phyloP scores from a whole-genome alignment of 2,329 filamentous ascomycete species.

The Atkinsonella hypoxylon region DNA sequence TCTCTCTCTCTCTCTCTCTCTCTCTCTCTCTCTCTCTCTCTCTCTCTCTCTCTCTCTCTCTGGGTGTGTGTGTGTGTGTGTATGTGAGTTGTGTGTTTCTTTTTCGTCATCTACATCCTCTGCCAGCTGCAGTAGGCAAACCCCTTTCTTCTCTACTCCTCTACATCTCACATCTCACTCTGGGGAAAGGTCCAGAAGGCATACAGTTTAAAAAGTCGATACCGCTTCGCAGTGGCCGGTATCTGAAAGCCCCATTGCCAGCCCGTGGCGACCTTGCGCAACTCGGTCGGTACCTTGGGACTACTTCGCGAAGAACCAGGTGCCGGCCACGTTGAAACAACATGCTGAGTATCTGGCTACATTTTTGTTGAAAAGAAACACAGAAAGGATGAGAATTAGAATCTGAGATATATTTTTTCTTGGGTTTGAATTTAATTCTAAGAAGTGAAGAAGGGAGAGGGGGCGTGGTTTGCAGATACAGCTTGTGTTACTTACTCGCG shows the following conservation, averaged over 20 bases:
- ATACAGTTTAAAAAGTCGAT: slow-evolving; percentile 37
- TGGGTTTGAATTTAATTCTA: no score
- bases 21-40: no score
- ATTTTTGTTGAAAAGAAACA: not conserved
- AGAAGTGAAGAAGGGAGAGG: no score
- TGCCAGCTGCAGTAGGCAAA: no score
- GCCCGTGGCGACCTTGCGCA: slow-evolving; percentile 28
- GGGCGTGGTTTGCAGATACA: no score
- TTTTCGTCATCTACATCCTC: not conserved
- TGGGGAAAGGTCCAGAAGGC: slow-evolving; percentile 5
- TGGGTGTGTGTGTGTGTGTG: no score
- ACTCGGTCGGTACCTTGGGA: slow-evolving; percentile 36
- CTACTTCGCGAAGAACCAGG: slow-evolving; percentile 20
- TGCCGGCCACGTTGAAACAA: slow-evolving; percentile 34
- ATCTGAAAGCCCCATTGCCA: slow-evolving; percentile 41
- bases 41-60: not conserved
- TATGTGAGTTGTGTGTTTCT: no score
- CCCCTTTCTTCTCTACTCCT: no score
- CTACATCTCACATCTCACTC: no score
- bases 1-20: no score
- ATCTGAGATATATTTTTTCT: no score
- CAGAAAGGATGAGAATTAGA: no score
- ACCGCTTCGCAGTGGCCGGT: slow-evolving; percentile 26
- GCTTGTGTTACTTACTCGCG: slow-evolving; percentile 16
- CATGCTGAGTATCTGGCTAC: slow-evolving; percentile 27